These are phyloP conservation scores for Candida ipomoeae DNA, from an alignment of 805 yeast species.

Conservation along the genomic window DNA sequence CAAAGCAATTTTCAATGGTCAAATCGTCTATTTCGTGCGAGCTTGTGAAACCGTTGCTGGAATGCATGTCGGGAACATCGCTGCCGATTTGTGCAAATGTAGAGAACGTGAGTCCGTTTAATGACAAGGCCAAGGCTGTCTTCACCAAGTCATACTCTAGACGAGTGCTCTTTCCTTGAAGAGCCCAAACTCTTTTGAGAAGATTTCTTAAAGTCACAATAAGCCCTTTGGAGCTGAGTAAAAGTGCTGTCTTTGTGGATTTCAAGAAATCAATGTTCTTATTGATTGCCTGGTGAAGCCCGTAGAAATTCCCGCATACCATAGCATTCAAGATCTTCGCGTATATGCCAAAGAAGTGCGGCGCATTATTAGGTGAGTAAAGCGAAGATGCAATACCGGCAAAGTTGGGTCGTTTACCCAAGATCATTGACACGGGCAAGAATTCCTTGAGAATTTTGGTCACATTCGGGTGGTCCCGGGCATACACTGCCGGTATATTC, in stretches of 20 bases:
- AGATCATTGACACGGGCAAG: slow-evolving; percentile 49
- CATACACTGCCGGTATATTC: slow-evolving; percentile 26
- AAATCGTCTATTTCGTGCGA: slow-evolving; percentile 27
- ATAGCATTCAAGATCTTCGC: slow-evolving; percentile 34
- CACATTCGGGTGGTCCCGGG: slow-evolving; percentile 31
- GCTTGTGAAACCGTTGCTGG: neutral
- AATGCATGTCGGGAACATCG: neutral
- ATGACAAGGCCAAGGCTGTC: slow-evolving; percentile 19
- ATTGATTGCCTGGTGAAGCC: slow-evolving; percentile 29
- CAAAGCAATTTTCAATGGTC: slow-evolving; percentile 47
- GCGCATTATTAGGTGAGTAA: slow-evolving; percentile 14
- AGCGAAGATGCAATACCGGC: slow-evolving; percentile 10
- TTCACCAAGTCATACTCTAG: slow-evolving; percentile 28
- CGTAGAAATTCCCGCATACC: slow-evolving; percentile 39
- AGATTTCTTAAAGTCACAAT: slow-evolving; percentile 46
- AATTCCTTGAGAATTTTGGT: slow-evolving; percentile 44
- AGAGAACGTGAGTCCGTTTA: slow-evolving; percentile 11
- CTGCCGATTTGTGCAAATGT: slow-evolving; percentile 6
- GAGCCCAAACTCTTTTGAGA: slow-evolving; percentile 31
- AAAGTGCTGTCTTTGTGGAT: slow-evolving; percentile 33
- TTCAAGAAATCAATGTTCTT: slow-evolving; percentile 34
- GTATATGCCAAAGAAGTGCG: slow-evolving; percentile 31
- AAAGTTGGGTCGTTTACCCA: slow-evolving; percentile 50
- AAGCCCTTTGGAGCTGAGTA: slow-evolving; percentile 44
- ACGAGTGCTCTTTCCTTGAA: slow-evolving; percentile 21